phyloP scores from a whole-genome alignment of 805 yeast genomes.

The Saturnispora quitensis region DNA sequence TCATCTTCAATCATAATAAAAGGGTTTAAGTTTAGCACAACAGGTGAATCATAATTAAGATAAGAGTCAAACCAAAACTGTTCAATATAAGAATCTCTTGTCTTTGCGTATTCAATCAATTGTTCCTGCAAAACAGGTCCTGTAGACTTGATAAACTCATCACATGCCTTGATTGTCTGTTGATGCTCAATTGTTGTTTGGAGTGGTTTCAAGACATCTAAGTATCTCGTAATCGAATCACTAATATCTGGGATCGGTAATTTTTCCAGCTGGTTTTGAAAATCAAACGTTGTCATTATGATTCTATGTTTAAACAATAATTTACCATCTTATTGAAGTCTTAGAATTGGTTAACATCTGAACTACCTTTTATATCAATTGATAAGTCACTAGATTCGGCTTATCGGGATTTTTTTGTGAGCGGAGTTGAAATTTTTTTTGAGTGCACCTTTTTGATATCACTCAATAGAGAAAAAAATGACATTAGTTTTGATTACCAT shows the following conservation, averaged over 20 bases:
- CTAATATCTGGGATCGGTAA: conserved; percentile 74
- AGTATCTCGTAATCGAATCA: conserved; percentile 57
- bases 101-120: conserved; percentile 50
- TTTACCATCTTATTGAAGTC: not conserved
- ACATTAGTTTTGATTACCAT: not conserved
- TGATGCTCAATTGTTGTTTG: conserved; percentile 67
- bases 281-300: conserved; percentile 37
- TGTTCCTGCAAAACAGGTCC: conserved; percentile 55
- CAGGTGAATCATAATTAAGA: conserved; percentile 78
- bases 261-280: conserved; percentile 49
- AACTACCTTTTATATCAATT: not conserved
- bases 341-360: not conserved
- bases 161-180: conserved; percentile 50
- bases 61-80: conserved; percentile 94
- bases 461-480: not conserved
- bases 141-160: conserved; percentile 42
- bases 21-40: conserved; percentile 86
- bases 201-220: conserved; percentile 65
- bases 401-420: conserved; percentile 6
- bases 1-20: conserved; percentile 87
- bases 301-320: not conserved
- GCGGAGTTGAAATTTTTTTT: conserved; percentile 1
- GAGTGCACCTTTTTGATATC: not conserved
- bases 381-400: conserved; percentile 7
- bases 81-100: conserved; percentile 75